phyloP scores from a whole-genome alignment of 2,329 filamentous ascomycete species.

The Pseudogymnoascus sp. region DNA sequence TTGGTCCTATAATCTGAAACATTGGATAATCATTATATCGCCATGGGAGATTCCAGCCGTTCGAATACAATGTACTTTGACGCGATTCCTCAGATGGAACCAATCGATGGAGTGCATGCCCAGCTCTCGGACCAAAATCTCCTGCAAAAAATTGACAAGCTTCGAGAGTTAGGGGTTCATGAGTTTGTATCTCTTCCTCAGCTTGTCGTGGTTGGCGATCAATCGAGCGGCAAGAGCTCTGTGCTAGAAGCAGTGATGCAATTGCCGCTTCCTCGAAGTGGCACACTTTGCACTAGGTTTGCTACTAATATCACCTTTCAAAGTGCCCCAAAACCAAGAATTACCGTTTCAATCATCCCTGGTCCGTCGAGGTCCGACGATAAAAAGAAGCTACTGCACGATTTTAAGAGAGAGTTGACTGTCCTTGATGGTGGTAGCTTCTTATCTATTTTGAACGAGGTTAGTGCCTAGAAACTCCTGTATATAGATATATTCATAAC shows the following conservation, averaged over 20 bases:
- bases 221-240: conserved; percentile 31
- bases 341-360: background rate
- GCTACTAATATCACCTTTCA: conserved; percentile 36
- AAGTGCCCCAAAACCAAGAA: background rate
- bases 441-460: background rate
- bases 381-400: background rate
- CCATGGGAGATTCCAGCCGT: background rate
- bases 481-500: background rate
- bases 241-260: conserved; percentile 27
- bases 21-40: background rate
- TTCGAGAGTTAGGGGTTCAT: conserved; percentile 5
- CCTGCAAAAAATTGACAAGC: background rate
- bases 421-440: background rate
- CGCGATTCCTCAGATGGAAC: background rate
- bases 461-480: background rate
- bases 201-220: conserved; percentile 32
- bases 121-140: background rate
- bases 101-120: background rate
- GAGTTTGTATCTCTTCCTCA: conserved; percentile 17
- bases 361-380: background rate
- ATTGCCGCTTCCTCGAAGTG: conserved; percentile 31
- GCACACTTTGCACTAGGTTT: conserved; percentile 34
- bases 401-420: background rate
- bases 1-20: background rate
- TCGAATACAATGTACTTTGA: background rate